phyloP scores from a whole-genome alignment of 306 rosid genomes.

The Glycine soja region DNA sequence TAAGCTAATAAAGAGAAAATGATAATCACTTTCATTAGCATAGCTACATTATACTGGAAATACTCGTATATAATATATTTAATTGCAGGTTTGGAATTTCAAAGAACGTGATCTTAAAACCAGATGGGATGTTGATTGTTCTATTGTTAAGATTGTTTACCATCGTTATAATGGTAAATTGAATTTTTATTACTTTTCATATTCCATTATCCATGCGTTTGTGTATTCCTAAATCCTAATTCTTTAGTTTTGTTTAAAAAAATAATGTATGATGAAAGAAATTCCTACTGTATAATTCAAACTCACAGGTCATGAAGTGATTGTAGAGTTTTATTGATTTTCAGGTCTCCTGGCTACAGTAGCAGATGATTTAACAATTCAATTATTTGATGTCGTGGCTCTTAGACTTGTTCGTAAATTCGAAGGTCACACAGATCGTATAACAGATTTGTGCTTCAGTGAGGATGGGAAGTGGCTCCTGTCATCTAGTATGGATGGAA shows the following conservation, averaged over 20 bases:
- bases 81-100: constrained; percentile 89
- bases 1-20: background rate
- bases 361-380: constrained; percentile 75
- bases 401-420: constrained; percentile 84
- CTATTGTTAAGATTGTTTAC: constrained; percentile 75
- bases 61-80: constrained; percentile 18
- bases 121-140: constrained; percentile 80
- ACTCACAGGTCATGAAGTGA: constrained; percentile 28
- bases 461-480: constrained; percentile 98
- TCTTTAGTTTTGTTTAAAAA: background rate
- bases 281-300: constrained; percentile 16
- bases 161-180: constrained; percentile 84
- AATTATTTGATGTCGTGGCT: constrained; percentile 86
- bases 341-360: constrained; percentile 93
- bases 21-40: background rate
- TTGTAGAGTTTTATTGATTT: constrained; percentile 38
- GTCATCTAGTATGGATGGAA: constrained; percentile 97
- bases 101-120: constrained; percentile 70
- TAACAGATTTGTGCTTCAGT: constrained; percentile 94
- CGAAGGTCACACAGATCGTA: constrained; percentile 92
- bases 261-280: background rate
- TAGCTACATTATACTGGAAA: constrained; percentile 35
- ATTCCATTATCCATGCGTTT: constrained; percentile 18
- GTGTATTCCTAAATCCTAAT: background rate
- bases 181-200: constrained; percentile 22